These are phyloP conservation scores for Purpureocillium takamizusanense DNA, from an alignment of 2,329 filamentous ascomycete genomes.

Conservation along the genomic window DNA sequence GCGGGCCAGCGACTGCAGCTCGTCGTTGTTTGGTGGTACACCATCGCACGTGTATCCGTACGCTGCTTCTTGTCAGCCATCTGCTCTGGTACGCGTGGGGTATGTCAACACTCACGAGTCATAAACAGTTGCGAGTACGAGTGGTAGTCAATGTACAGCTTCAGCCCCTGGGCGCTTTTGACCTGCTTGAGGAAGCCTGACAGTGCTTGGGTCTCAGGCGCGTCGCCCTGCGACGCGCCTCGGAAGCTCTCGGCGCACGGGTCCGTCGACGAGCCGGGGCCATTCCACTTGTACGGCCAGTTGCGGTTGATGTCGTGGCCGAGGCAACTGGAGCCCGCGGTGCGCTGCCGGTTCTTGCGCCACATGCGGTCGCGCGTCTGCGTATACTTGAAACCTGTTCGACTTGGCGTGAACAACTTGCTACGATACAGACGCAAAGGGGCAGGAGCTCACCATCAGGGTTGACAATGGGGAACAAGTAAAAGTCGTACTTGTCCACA, in stretches of 20 bases:
- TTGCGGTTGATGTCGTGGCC: conserved; percentile 52
- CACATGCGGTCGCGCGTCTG: conserved; percentile 49
- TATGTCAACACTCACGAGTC: conserved; percentile 45
- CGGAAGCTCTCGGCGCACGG: conserved; percentile 42
- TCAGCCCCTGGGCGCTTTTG: conserved; percentile 35
- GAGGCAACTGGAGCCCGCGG: conserved; percentile 29
- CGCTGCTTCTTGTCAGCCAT: conserved; percentile 14
- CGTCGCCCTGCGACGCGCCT: conserved; percentile 32
- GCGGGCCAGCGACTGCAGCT: conserved; percentile 38
- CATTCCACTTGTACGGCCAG: conserved; percentile 47
- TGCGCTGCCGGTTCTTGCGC: conserved; percentile 49
- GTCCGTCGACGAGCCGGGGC: conserved; percentile 37
- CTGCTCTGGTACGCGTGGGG: not conserved
- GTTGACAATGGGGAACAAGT: conserved; percentile 54
- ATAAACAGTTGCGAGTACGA: conserved; percentile 53
- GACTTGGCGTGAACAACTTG: too few relatives aligned
- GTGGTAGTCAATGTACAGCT: conserved; percentile 58
- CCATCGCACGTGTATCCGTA: conserved; percentile 52
- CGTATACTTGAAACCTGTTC: conserved; percentile 50
- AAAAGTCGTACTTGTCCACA: conserved; percentile 57
- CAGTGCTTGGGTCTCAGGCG: conserved; percentile 43
- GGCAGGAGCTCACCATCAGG: conserved; percentile 39
- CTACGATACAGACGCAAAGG: too few relatives aligned
- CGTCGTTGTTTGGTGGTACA: conserved; percentile 33
- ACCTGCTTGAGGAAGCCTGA: conserved; percentile 22